A percentile compares a stretch with the other conserved stretches of the same genome.
These are phyloP conservation scores for Aquilaria sinensis DNA, from an alignment of 345 rosid species.

Conservation along the genomic window DNA sequence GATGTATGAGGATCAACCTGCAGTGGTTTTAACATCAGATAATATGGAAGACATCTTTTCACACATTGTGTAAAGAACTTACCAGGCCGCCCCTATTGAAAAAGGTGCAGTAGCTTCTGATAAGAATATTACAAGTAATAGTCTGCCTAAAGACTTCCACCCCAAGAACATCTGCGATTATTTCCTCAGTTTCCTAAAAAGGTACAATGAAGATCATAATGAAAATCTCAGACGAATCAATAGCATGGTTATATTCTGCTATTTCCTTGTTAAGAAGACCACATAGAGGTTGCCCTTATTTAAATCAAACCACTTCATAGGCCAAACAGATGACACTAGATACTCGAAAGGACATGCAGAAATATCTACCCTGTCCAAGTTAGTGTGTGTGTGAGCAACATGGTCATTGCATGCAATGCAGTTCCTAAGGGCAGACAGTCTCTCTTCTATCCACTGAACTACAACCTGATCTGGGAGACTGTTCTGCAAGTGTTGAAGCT, in stretches of 20 bases:
- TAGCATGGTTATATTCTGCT: too few relatives aligned
- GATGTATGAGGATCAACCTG: slow-evolving; percentile 97
- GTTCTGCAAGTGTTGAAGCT: slow-evolving; percentile 91
- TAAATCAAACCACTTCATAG: not conserved
- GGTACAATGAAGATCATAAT: not conserved
- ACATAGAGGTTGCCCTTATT: too few relatives aligned
- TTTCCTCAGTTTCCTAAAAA: slow-evolving; percentile 77
- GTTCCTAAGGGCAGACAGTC: slow-evolving; percentile 87
- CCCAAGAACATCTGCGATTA: slow-evolving; percentile 91
- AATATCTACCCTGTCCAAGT: slow-evolving; percentile 58
- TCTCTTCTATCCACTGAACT: slow-evolving; percentile 91
- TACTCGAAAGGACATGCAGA: not conserved
- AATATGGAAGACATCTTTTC: too few relatives aligned
- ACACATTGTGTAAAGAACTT: slow-evolving; percentile 7
- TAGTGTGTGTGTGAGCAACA: slow-evolving; percentile 93
- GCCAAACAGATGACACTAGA: too few relatives aligned
- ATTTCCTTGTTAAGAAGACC: too few relatives aligned
- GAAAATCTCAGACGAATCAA: not conserved
- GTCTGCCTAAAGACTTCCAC: slow-evolving; percentile 97
- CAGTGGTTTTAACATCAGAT: not conserved
- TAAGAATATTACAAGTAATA: slow-evolving; percentile 87
- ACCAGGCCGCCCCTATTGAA: slow-evolving; percentile 95
- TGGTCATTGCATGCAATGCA: slow-evolving; percentile 96
- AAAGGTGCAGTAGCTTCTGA: slow-evolving; percentile 84
- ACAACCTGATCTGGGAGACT: slow-evolving; percentile 91